phyloP scores from a whole-genome alignment of 768 basidiomycete genomes.

The Tylopilus sp. region DNA sequence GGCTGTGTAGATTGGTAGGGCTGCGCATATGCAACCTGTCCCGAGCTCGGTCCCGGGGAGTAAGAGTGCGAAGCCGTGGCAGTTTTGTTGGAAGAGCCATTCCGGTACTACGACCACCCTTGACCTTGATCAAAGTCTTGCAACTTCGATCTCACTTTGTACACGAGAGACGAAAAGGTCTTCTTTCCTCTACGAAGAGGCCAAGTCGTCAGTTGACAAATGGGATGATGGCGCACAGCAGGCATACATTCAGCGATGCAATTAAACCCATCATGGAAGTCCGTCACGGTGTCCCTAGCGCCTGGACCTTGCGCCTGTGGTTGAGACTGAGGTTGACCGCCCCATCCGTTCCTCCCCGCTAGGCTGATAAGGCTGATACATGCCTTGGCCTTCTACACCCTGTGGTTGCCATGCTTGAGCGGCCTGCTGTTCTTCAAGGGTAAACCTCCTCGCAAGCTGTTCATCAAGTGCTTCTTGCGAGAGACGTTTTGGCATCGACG shows the following conservation, averaged over 20 bases:
- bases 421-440: conserved; percentile 54
- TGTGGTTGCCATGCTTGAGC: conserved; percentile 18
- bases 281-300: conserved; percentile 52
- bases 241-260: conserved; percentile 76
- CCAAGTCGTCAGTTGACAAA: no score
- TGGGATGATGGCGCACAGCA: not conserved
- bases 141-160: conserved; percentile 80
- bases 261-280: conserved; percentile 71
- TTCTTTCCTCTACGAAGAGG: conserved; percentile 61
- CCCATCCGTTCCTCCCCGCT: conserved; percentile 7
- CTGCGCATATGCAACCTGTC: conserved; percentile 6
- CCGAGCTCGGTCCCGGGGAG: not conserved
- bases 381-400: conserved; percentile 2
- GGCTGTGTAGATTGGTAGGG: conserved; percentile 4
- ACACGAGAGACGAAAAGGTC: conserved; percentile 67
- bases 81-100: not conserved
- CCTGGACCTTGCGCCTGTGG: conserved; percentile 17
- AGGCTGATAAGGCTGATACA: conserved; percentile 26
- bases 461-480: conserved; percentile 75
- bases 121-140: conserved; percentile 67
- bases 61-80: no score
- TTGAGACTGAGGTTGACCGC: no score
- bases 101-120: conserved; percentile 16
- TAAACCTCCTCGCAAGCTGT: conserved; percentile 68
- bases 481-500: no score